A percentile compares a stretch with the other conserved stretches of the same genome.
Conservation (phyloP, 129 eudicot species). For the Lactuca saligna region DNA sequence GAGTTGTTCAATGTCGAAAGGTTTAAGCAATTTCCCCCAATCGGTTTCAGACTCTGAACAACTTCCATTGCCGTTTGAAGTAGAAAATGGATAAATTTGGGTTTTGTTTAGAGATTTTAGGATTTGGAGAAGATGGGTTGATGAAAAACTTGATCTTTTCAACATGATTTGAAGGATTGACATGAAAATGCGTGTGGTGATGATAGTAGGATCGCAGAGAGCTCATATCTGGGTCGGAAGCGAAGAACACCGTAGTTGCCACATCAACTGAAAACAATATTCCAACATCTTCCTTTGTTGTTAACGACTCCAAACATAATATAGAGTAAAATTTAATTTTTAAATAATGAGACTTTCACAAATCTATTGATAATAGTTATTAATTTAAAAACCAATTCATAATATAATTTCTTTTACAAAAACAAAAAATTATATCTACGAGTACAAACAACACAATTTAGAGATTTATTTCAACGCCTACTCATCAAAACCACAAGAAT, state of each 20-base stretch:
- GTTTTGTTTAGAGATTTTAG: conserved; percentile 31
- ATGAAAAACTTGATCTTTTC: conserved; percentile 37
- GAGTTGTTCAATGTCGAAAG: conserved; percentile 77
- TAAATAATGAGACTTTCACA: no score
- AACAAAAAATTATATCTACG: no score
- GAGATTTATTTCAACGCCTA: no score
- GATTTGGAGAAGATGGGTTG: conserved; percentile 25
- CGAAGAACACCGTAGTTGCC: neutral
- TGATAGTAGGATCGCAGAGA: conserved; percentile 55
- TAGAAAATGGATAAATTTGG: conserved; percentile 21
- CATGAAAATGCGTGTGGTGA: conserved; percentile 27
- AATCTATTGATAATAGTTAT: no score
- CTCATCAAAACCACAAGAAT: no score
- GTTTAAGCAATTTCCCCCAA: conserved; percentile 79
- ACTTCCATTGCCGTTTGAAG: conserved; percentile 25
- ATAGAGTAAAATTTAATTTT: no score
- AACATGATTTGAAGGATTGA: conserved; percentile 47
- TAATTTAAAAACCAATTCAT: no score
- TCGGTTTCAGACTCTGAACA: conserved; percentile 54
- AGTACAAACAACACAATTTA: no score
- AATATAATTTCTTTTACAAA: no score
- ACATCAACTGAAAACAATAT: neutral
- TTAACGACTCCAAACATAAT: no score
- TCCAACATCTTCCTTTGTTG: neutral
- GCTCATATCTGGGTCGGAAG: conserved; percentile 7